These are phyloP conservation scores for Drosera spatulata DNA, from an alignment of 179 eudicot genomes.

Conservation along the genomic window DNA sequence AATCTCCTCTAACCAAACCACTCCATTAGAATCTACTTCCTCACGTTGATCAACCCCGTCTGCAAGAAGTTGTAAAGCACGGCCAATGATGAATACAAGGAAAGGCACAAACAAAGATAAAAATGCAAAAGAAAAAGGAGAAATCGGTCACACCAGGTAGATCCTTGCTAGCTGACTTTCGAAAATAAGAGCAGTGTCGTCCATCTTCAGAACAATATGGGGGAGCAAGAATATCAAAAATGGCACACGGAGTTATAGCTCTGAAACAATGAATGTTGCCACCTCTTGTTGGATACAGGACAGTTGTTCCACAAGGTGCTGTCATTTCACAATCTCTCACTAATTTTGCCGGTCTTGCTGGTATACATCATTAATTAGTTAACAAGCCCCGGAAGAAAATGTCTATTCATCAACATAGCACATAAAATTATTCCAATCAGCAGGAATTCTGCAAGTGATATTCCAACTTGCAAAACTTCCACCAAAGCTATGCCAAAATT, in stretches of 20 bases:
- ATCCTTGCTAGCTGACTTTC: slow-evolving; percentile 40
- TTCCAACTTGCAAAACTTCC: no score
- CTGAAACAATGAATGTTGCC: slow-evolving; percentile 92
- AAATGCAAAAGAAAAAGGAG: neutral
- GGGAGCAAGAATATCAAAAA: slow-evolving; percentile 93
- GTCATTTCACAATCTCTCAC: slow-evolving; percentile 70
- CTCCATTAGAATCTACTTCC: slow-evolving; percentile 39
- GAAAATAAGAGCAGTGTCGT: slow-evolving; percentile 87
- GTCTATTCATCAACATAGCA: no score
- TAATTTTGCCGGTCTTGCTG: slow-evolving; percentile 72
- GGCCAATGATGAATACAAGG: neutral
- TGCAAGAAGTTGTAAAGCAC: slow-evolving; percentile 5
- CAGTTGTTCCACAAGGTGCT: slow-evolving; percentile 73
- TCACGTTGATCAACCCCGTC: slow-evolving; percentile 46
- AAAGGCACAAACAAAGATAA: neutral
- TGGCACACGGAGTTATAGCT: slow-evolving; percentile 85
- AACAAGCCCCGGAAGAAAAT: slow-evolving; percentile 1
- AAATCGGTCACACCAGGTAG: slow-evolving; percentile 46
- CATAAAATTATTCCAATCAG: no score
- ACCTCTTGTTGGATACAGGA: slow-evolving; percentile 70
- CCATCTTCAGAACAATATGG: slow-evolving; percentile 88
- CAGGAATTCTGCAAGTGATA: no score
- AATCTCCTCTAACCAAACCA: slow-evolving; percentile 88
- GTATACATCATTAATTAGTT: neutral
- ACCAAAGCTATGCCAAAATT: no score